Evolutionary conservation across 225 moss, liverwort and hornwort species (phyloP), one percentile per base, ranked within the genome.

Genomic region (Pseudisothecium myosuroides): DNA sequence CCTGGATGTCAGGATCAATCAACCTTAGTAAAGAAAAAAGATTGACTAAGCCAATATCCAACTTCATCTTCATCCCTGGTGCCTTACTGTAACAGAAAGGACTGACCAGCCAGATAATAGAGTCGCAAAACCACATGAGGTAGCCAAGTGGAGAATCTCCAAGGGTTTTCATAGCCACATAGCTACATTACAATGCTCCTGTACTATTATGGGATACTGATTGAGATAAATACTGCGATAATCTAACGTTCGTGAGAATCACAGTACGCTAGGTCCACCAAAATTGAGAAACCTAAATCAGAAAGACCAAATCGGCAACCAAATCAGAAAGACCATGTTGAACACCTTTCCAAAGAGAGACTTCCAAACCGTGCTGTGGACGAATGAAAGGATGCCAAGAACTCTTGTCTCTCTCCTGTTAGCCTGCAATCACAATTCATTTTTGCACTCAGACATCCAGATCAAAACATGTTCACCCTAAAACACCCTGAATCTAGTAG

Each of bases 361-460:
- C 84, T 94, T 97, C 97, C 96, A 96, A 60, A 96, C 97, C 56
- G 96, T 96, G 94, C 97, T 96, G 89, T 97, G 97, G 81, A 97
- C 97, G 79, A 97, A 97, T 37, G 96, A 97, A 56, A 97, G 95
- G 87, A 97, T 97, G n/a, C 95, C 96, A 34, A 97, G 87, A 59
- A 97, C 89, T 93, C 97, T 97, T 55, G 94, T 96, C 89, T 97
- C 97, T 89, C 96, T 93, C 87, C 95, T 95, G 90, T 97, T 97
- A 82, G 95, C 94, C 97, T 97, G 94, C 64, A 86, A 83, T 65
- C 73, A 73, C 45, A 62, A 58, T 83, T 59, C 77, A 49, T 52
- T 43, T 67, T 28, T 7, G 47, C 58, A 73, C 64, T 83, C 62
- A 82, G 66, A 76, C 39, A 88, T 60, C 23, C 76, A 67, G 59